Evolutionary conservation across 352 stramenopile genomes (phyloP), one percentile per base, ranked within the genome.

Genomic region (Phytophthora citricola): DNA sequence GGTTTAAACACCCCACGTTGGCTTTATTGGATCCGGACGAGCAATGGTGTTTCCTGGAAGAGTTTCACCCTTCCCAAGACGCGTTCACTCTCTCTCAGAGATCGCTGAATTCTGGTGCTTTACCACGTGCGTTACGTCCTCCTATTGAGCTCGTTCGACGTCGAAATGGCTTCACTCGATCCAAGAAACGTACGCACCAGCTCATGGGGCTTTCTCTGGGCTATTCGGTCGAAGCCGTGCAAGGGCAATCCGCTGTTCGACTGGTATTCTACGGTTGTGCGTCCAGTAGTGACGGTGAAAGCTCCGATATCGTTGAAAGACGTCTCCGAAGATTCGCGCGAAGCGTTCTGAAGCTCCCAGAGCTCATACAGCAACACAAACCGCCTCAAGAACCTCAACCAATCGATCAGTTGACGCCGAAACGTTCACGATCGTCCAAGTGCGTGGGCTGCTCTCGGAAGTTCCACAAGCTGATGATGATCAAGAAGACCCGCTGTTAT

Each of bases 401-500:
- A 8, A 64, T 55, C 26, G 45, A 27, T 36, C 47, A n/a, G 32
- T 22, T 50, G 24, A 15, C 53, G 5, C 36, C 31, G 4, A 66
- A 59, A 8, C 34, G 40, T 4, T 7, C 29, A 1, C 1, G n/a
- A 4, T 36, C 56, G 12, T 38, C 49, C 2, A 72, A 65, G 45
- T 92, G 84, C 27, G 69, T 85, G 20, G 75, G 64, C 47, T 92
- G 84, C 41, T 78, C 71, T 6, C 76, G 72, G 34, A 66, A 59
- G n/a, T 58, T 91, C 11, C 45, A 69, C 49, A 45, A 50, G 14
- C 24, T 75, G 12, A 32, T 78, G 9, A 31, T 54, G 22, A 54
- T 57, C 45, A 75, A 77, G 60, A 74, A 72, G 36, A 70, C 68
- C 5, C 66, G 58, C 0, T 82, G 74, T 17, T 75, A 75, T 17